Evolutionary conservation across 495 filamentous ascomycete genomes (phyloP), one percentile per base, ranked within the genome.

Genomic region (Monascus purpureus): DNA sequence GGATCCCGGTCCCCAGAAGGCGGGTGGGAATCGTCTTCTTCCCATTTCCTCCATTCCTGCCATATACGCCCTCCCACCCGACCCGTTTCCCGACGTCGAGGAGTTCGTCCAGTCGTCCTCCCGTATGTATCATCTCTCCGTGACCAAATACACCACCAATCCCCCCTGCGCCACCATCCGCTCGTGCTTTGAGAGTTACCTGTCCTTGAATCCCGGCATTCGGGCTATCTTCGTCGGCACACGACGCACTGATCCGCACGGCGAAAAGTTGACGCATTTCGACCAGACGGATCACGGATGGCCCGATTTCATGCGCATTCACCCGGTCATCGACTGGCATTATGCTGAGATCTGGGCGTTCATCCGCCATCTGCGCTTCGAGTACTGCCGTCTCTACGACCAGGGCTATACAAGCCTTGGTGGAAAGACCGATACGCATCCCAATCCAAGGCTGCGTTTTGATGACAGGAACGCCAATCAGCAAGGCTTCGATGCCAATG

Each of bases 261-360:
- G 90, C 2, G 75, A 69, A 33, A 57, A 65, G 17, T 45, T 97
- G 43, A 76, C 64, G 6, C 71, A 79, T 49, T 96, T 96, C 47
- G 78, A 92, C 47, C 63, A 57, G 32, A 97, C 90, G 3, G 90
- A 97, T 61, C 54, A 67, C 17, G 90, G 77, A 2, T 97, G 90
- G 90, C 92, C 90, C 15, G 56, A 67, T 34, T 94, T 97, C 46
- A 86, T 96, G 75, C 67, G 90, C 28, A 63, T 94, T 25, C 85
- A 96, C 59, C 90, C 90, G 0, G 80, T 97, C 6, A 83, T 97
- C 47, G 90, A 96, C 47, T 95, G 90, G 92, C 81, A 88, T 52
- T 97, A 94, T 59, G 73, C 73, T 11, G 88, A 96, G 53, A 86
- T 97, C 36, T 93, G 90, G 92, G 70, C 77, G 4, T 95, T 95